Conservation (phyloP, 1,284 basidiomycete species). For the Pseudozyma tsukubaensis region DNA sequence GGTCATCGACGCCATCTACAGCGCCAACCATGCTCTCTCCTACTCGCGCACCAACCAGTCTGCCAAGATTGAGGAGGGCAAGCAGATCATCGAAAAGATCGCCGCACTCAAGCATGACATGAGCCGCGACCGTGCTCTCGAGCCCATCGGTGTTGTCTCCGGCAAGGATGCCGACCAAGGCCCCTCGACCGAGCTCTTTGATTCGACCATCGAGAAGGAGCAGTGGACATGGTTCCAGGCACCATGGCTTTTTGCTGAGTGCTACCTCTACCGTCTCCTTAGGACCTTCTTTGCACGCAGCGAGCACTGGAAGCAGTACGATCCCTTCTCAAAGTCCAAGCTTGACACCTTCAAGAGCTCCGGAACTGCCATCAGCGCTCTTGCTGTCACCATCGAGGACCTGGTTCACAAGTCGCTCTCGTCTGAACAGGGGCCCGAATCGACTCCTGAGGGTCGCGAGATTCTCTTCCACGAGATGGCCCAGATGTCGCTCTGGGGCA, state of each 20-base stretch:
- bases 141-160: constrained; percentile 69
- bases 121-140: constrained; percentile 80
- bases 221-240: constrained; percentile 87
- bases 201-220: constrained; percentile 44
- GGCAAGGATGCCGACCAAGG: constrained; percentile 75
- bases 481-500: constrained; percentile 81
- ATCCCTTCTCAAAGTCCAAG: constrained; percentile 88
- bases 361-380: constrained; percentile 79
- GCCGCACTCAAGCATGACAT: constrained; percentile 90
- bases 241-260: constrained; percentile 92
- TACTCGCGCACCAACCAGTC: constrained; percentile 71
- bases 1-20: constrained; percentile 79
- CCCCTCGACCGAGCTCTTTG: constrained; percentile 70
- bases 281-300: constrained; percentile 80
- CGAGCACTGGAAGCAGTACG: constrained; percentile 79
- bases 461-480: constrained; percentile 85
- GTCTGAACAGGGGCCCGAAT: constrained; percentile 36
- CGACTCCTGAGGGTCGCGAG: constrained; percentile 56
- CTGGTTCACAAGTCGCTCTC: constrained; percentile 52
- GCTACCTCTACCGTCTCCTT: constrained; percentile 81
- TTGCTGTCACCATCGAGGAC: constrained; percentile 51
- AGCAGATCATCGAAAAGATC: constrained; percentile 80
- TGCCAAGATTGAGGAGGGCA: constrained; percentile 76
- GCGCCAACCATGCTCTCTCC: constrained; percentile 66
- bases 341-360: constrained; percentile 83